Conservation (phyloP, 2,329 filamentous ascomycete genomes). For the Didymella exigua region DNA sequence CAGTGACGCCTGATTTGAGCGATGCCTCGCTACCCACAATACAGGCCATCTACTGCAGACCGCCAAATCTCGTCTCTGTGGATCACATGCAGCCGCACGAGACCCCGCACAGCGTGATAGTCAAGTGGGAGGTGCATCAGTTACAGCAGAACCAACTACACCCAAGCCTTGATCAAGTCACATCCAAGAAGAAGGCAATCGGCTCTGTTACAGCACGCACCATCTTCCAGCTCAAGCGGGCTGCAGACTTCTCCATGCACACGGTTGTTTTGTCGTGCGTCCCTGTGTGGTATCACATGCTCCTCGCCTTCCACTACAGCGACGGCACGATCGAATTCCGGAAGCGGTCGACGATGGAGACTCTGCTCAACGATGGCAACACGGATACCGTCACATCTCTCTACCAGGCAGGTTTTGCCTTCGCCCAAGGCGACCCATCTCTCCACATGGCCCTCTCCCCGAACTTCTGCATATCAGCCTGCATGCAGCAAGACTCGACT, state of each 20-base stretch:
- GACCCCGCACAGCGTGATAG: constrained; percentile 74
- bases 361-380: constrained; percentile 69
- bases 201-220: constrained; percentile 42
- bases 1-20: constrained; percentile 66
- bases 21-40: constrained; percentile 67
- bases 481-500: constrained; percentile 51
- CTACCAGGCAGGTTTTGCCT: constrained; percentile 78
- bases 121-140: constrained; percentile 79
- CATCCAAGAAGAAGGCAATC: constrained; percentile 65
- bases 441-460: constrained; percentile 55
- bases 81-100: constrained; percentile 63
- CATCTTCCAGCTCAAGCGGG: constrained; percentile 55
- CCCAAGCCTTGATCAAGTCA: constrained; percentile 77
- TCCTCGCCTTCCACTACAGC: constrained; percentile 74
- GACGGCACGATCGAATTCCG: constrained; percentile 83
- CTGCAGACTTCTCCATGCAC: constrained; percentile 70
- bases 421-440: constrained; percentile 66
- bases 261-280: constrained; percentile 74
- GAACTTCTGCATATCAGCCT: constrained; percentile 54
- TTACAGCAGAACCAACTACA: constrained; percentile 68
- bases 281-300: constrained; percentile 71
- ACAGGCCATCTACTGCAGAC: constrained; percentile 72
- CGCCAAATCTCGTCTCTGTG: constrained; percentile 46
- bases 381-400: constrained; percentile 70
- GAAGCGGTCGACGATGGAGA: constrained; percentile 74